A percentile compares a stretch with the other conserved stretches of the same genome.
phyloP scores from a whole-genome alignment of 1,284 basidiomycete species.

The Ustilago hordei region DNA sequence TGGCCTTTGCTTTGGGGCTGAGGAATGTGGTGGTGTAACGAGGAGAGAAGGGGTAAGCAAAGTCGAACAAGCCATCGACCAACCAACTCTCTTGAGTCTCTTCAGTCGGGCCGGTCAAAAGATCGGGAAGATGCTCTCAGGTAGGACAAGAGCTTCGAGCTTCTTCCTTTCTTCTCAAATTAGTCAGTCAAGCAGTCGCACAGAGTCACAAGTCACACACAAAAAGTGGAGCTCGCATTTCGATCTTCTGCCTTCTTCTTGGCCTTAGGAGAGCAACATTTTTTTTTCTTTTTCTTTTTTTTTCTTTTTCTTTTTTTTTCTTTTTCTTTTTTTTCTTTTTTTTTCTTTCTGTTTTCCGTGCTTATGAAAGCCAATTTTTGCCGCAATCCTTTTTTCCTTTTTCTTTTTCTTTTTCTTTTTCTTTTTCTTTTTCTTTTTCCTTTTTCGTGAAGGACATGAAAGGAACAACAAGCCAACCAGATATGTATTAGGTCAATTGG shows the following conservation, averaged over 20 bases:
- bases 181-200: not conserved
- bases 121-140: not conserved
- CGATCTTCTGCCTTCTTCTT: slow-evolving; percentile 10
- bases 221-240: slow-evolving; percentile 5
- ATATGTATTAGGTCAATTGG: too few species aligned
- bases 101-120: slow-evolving; percentile 1
- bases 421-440: too few species aligned
- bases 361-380: slow-evolving; percentile 7
- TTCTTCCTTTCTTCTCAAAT: not conserved
- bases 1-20: slow-evolving; percentile 6
- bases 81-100: not conserved
- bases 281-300: slow-evolving; percentile 3
- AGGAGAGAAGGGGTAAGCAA: not conserved
- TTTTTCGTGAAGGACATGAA: not conserved
- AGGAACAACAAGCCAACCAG: too few species aligned
- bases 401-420: too few species aligned
- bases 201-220: slow-evolving; percentile 2
- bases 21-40: slow-evolving; percentile 1
- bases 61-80: not conserved
- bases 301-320: not conserved
- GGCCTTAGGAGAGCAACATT: slow-evolving; percentile 15
- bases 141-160: not conserved
- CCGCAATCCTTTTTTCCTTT: not conserved
- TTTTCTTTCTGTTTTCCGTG: slow-evolving; percentile 10
- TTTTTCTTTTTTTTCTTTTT: slow-evolving; percentile 5